These are phyloP conservation scores for Bipolaris sorokiniana DNA, from an alignment of 2,329 filamentous ascomycete genomes.

Conservation along the genomic window DNA sequence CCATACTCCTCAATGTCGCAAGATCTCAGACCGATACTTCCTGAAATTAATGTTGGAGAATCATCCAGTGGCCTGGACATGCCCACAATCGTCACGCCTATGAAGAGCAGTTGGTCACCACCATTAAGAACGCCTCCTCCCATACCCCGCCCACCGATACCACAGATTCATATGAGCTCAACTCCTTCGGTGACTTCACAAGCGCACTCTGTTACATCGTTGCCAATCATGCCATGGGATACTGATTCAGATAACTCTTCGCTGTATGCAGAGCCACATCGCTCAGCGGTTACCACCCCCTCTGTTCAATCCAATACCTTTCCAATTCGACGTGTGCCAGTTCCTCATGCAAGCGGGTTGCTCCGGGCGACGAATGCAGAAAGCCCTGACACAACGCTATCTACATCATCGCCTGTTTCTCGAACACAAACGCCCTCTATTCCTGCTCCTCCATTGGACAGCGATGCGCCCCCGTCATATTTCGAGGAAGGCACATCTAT, in stretches of 20 bases:
- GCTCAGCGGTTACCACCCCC: background rate
- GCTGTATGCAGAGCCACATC: background rate
- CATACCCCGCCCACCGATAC: background rate
- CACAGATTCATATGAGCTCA: background rate
- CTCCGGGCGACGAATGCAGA: background rate
- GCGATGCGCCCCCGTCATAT: constrained; percentile 11
- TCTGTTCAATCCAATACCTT: background rate
- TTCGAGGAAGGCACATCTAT: constrained; percentile 10
- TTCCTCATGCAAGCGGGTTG: background rate
- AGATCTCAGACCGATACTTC: constrained; percentile 10
- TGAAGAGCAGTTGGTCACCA: background rate
- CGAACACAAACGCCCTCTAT: background rate
- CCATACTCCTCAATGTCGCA: constrained; percentile 10
- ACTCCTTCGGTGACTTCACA: background rate
- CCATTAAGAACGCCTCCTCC: background rate
- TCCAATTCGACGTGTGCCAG: background rate
- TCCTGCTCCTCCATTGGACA: background rate
- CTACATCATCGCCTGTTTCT: background rate
- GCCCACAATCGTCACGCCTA: background rate
- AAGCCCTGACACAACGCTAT: background rate
- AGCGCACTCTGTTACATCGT: background rate
- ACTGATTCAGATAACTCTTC: background rate
- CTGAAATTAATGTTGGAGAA: background rate
- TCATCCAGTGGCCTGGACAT: constrained; percentile 7
- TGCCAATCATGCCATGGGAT: background rate